Percentiles rank a stretch among this genome's conserved stretches.
These are phyloP conservation scores for Vigna radiata DNA, from an alignment of 306 rosid species.

Conservation along the genomic window DNA sequence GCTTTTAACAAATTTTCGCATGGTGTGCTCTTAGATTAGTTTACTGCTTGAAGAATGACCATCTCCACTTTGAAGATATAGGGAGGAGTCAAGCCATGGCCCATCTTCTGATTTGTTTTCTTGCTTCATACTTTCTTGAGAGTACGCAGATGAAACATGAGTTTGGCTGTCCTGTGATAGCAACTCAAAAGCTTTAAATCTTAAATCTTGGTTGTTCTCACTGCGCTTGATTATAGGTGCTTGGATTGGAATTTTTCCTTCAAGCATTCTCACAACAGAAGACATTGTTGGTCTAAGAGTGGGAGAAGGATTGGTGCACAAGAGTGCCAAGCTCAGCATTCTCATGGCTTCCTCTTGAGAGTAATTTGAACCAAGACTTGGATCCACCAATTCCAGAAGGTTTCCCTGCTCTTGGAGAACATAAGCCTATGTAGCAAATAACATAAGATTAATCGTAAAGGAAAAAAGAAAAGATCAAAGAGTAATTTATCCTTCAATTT, in stretches of 20 bases:
- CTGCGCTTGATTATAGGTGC: constrained; percentile 50
- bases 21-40: constrained; percentile 32
- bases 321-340: constrained; percentile 67
- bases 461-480: neutral
- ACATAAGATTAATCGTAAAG: neutral
- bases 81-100: constrained; percentile 64
- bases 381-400: constrained; percentile 73
- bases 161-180: constrained; percentile 64
- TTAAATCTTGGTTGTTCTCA: constrained; percentile 45
- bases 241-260: constrained; percentile 66
- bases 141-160: constrained; percentile 46
- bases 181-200: constrained; percentile 65
- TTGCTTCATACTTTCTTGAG: constrained; percentile 49
- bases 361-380: constrained; percentile 64
- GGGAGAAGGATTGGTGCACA: constrained; percentile 83
- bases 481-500: neutral
- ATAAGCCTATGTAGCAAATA: constrained; percentile 57
- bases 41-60: constrained; percentile 45
- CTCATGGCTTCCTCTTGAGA: constrained; percentile 63
- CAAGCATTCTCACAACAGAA: constrained; percentile 83
- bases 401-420: constrained; percentile 89
- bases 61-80: constrained; percentile 51
- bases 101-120: constrained; percentile 51
- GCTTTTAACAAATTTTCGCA: neutral
- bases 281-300: constrained; percentile 84